A percentile compares a stretch with the other conserved stretches of the same genome.
These are phyloP conservation scores for Carex parvula DNA, from an alignment of 176 grass and related monocot species.

Conservation along the genomic window DNA sequence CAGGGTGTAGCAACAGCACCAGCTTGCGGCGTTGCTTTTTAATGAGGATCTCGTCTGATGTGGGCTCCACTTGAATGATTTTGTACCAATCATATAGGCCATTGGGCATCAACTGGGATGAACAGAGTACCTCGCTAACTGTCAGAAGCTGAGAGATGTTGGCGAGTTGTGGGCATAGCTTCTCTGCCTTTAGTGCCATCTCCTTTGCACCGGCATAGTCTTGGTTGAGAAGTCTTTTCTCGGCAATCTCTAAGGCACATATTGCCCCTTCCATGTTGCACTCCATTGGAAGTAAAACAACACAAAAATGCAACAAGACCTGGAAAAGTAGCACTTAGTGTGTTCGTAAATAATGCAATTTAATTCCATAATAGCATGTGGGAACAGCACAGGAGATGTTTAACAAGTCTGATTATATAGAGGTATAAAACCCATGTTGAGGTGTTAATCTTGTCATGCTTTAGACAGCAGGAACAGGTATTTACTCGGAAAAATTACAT, in stretches of 20 bases:
- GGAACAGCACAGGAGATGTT: neutral
- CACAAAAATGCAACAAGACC: neutral
- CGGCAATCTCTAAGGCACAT: slow-evolving; percentile 58
- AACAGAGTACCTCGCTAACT: slow-evolving; percentile 72
- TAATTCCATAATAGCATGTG: slow-evolving; percentile 22
- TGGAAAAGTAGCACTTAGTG: neutral
- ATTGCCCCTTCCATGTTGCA: slow-evolving; percentile 78
- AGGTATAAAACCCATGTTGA: neutral
- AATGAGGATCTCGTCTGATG: slow-evolving; percentile 48
- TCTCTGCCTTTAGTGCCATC: slow-evolving; percentile 61
- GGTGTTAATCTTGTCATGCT: neutral
- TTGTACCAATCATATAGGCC: slow-evolving; percentile 55
- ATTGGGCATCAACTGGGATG: slow-evolving; percentile 49
- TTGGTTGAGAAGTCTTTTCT: slow-evolving; percentile 52
- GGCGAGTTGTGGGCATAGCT: slow-evolving; percentile 67
- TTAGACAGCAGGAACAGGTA: neutral
- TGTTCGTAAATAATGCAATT: neutral
- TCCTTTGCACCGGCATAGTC: slow-evolving; percentile 65
- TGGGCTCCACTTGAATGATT: slow-evolving; percentile 68
- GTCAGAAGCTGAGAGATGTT: slow-evolving; percentile 59
- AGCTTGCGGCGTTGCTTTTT: slow-evolving; percentile 83
- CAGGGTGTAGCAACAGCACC: slow-evolving; percentile 78
- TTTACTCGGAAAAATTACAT: neutral
- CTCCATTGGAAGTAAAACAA: slow-evolving; percentile 9
- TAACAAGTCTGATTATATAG: neutral